Evolutionary conservation across 345 rosid species (phyloP).

Genomic region (Eucalyptus tenuipes): DNA sequence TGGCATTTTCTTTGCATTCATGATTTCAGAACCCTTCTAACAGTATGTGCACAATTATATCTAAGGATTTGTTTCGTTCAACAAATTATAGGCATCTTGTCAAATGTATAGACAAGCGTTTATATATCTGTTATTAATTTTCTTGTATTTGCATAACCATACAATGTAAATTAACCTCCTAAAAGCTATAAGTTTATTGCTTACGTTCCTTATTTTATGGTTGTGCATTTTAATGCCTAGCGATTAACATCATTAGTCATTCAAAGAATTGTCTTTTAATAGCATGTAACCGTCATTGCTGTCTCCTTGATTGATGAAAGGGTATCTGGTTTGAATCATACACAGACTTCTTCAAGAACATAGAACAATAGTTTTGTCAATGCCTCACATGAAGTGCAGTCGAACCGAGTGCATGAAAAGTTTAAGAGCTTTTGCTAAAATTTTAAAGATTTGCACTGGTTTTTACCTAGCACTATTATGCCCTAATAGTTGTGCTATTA

Average conservation of each 20-base stretch:
- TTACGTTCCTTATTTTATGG: background rate
- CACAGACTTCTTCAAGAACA: background rate
- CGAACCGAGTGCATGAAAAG: background rate
- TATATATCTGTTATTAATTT: too few species aligned
- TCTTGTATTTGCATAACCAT: background rate
- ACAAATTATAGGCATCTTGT: too few species aligned
- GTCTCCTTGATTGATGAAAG: background rate
- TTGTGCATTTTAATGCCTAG: background rate
- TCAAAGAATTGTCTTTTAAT: background rate
- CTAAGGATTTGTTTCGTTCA: too few species aligned
- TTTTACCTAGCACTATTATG: background rate
- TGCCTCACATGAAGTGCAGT: background rate
- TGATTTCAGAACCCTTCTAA: too few species aligned
- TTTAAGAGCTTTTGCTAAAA: background rate
- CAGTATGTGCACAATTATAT: too few species aligned
- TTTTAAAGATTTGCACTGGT: background rate
- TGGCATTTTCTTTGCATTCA: background rate
- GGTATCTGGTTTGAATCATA: background rate
- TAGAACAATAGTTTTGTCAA: background rate
- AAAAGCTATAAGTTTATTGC: background rate
- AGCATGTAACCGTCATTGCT: background rate
- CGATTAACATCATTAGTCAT: background rate
- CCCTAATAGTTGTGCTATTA: background rate
- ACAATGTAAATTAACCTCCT: background rate
- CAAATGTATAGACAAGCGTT: too few species aligned